Evolutionary conservation across 1,284 basidiomycete species (phyloP).

Genomic region (Ceratobasidium sp.): DNA sequence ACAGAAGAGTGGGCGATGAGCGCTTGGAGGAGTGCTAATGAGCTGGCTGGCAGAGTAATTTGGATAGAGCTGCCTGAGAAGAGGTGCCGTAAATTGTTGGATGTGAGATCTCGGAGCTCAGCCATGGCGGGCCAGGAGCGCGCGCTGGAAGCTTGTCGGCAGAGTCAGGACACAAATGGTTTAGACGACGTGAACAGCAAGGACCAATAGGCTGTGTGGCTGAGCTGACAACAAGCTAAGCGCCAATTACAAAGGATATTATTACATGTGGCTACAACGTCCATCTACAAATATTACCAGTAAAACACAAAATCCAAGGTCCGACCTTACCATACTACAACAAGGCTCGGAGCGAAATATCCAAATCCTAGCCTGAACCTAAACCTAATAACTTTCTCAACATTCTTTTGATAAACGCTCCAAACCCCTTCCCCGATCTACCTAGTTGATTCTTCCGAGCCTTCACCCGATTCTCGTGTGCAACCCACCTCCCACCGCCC

Average conservation of each 20-base stretch:
- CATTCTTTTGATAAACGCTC: not conserved
- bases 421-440: not conserved
- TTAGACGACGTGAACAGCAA: not conserved
- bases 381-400: not conserved
- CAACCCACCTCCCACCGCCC: constrained; percentile 20
- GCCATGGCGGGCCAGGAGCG: constrained; percentile 9
- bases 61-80: constrained; percentile 31
- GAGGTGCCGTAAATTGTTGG: constrained; percentile 37
- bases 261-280: too few relatives aligned
- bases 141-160: not conserved
- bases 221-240: too few relatives aligned
- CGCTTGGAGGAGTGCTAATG: constrained; percentile 29
- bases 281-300: too few relatives aligned
- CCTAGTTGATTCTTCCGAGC: constrained; percentile 10
- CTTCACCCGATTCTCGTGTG: constrained; percentile 30
- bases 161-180: not conserved
- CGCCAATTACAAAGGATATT: too few relatives aligned
- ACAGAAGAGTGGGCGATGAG: constrained; percentile 32
- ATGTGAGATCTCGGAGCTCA: constrained; percentile 36
- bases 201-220: too few relatives aligned
- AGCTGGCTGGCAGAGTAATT: constrained; percentile 33
- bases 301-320: too few relatives aligned
- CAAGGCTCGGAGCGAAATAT: not conserved
- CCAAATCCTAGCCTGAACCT: not conserved
- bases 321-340: not conserved